Evolutionary conservation across 2,329 filamentous ascomycete genomes (phyloP).

Genomic region (Calonectria leucothoes): DNA sequence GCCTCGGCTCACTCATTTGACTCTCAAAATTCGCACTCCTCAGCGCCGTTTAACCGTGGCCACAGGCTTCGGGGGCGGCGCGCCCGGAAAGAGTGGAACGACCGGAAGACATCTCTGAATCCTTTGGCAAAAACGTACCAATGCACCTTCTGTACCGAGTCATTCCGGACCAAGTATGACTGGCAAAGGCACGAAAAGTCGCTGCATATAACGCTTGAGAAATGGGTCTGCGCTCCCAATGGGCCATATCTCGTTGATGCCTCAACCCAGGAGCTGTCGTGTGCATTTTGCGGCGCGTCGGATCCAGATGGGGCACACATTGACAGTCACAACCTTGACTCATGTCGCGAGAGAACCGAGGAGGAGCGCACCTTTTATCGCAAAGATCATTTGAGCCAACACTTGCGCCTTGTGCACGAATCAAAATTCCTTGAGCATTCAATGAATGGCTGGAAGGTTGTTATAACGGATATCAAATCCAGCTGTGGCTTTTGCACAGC

Average conservation of each 20-base stretch:
- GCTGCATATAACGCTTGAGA: constrained; percentile 34
- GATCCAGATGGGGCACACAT: constrained; percentile 38
- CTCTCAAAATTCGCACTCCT: neutral
- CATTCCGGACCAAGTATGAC: constrained; percentile 41
- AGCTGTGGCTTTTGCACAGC: constrained; percentile 46
- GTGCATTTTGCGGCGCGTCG: constrained; percentile 37
- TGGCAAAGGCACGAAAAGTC: constrained; percentile 39
- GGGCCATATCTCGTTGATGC: constrained; percentile 13
- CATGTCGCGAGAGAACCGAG: constrained; percentile 18
- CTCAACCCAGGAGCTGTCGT: constrained; percentile 12
- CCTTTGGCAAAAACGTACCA: constrained; percentile 19
- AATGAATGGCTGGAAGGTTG: constrained; percentile 49
- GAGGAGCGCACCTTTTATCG: constrained; percentile 36
- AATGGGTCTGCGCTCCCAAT: constrained; percentile 36
- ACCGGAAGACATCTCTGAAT: neutral
- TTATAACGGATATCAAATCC: constrained; percentile 35
- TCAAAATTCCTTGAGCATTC: constrained; percentile 48
- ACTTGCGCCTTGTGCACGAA: constrained; percentile 45
- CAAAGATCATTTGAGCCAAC: constrained; percentile 48
- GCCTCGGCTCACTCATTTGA: neutral
- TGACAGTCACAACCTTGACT: constrained; percentile 35
- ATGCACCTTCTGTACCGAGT: constrained; percentile 39
- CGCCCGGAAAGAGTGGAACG: neutral
- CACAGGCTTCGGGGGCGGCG: neutral
- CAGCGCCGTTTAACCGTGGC: neutral